Base-by-base conservation (phyloP, 441 rosid genomes). In the Populus hybrid region DNA sequence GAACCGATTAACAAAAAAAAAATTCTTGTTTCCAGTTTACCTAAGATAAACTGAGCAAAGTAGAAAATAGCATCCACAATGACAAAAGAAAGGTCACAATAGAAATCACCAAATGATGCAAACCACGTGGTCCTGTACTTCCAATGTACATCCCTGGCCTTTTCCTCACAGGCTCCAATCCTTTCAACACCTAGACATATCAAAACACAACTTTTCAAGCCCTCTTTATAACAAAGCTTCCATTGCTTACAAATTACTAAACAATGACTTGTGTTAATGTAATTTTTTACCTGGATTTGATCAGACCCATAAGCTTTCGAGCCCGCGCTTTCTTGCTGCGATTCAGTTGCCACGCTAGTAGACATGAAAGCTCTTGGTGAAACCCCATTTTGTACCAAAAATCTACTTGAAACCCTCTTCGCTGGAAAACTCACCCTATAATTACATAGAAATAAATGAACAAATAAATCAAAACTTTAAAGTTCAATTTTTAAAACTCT, bases 91-190 rank as follows among this genome's bases (percentile, higher is more conserved):
- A 53, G 61, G 65, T 66, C 38, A 35, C 5, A 50, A 84, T 53
- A 79, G 67, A 36, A 66, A 67, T 59, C 88, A 94, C 99, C 97
- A 96, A 86, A 86, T 96, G 99, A 80, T 96, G 99, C 89, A 96
- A 89, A 79, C 99, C 99, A 77, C 99, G 98, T 80, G 93, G 88
- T 42, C 99, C 99, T 0, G 99, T 96, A 82, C 98, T 96, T 73
- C 99, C 99, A 77, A 94, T 94, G 77, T 94, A 96, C 99, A 96
- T 96, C 53, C 98, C 99, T 6, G 99, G 99, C 86, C 99, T 90
- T 86, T 94, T 96, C 73, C 99, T 91, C 30, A 96, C 99, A 71
- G 99, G 97, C 70, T 96, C 98, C 72, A 96, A 85, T 65, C 99
- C 99, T 88, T 96, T 97, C 84, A 96, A 84, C 42, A 96, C 99